Evolutionary conservation across 176 grass and related monocot species (phyloP).

Genomic region (Cenchrus purpureus): DNA sequence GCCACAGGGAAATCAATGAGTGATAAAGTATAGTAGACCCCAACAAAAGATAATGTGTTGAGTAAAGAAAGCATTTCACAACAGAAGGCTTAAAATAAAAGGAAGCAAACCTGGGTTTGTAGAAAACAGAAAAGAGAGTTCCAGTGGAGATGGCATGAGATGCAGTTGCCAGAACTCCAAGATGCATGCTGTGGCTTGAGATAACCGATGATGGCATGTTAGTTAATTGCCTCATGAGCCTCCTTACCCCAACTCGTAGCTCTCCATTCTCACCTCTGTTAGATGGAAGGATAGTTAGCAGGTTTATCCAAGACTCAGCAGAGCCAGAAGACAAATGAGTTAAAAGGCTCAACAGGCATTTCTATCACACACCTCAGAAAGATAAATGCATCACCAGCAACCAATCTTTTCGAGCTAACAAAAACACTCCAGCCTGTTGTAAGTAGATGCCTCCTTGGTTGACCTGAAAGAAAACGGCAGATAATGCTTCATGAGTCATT

Average conservation of each 20-base stretch:
- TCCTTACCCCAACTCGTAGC: conserved; percentile 78
- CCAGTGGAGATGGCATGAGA: conserved; percentile 80
- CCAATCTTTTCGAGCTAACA: conserved; percentile 89
- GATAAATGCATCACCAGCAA: conserved; percentile 90
- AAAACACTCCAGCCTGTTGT: conserved; percentile 96
- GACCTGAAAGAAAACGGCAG: conserved; percentile 54
- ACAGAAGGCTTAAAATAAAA: conserved; percentile 7
- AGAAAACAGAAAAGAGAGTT: conserved; percentile 81
- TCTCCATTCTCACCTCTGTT: conserved; percentile 80
- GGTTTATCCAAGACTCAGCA: conserved; percentile 18
- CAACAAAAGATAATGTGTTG: conserved; percentile 8
- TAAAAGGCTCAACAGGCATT: conserved; percentile 1
- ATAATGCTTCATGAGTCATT: conserved; percentile 1
- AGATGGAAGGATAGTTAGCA: conserved; percentile 25
- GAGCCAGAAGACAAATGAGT: conserved; percentile 19
- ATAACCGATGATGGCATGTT: conserved; percentile 92
- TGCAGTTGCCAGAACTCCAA: conserved; percentile 91
- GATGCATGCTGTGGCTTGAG: conserved; percentile 97
- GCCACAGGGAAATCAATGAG: neutral
- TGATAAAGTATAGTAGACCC: neutral
- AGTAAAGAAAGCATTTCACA: conserved; percentile 10
- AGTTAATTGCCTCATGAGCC: conserved; percentile 66
- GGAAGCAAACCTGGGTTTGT: conserved; percentile 80
- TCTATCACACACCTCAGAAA: conserved; percentile 69
- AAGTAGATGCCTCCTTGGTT: conserved; percentile 89